These are phyloP conservation scores for Hypoxylon crocopeplum DNA, from an alignment of 495 filamentous ascomycete species.

Conservation along the genomic window DNA sequence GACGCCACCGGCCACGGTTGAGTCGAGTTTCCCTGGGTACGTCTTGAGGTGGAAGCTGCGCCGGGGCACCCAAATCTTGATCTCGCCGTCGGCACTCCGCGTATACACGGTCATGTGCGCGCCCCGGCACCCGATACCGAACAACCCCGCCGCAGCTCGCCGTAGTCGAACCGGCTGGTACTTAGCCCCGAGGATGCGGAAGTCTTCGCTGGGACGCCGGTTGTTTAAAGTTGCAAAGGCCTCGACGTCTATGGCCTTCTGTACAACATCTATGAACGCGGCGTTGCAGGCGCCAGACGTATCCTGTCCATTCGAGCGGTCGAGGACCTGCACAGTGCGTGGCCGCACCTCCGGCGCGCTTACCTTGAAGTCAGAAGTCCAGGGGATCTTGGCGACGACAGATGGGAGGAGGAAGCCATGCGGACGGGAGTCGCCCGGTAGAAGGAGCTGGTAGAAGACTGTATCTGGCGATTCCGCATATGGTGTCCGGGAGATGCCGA, in stretches of 20 bases:
- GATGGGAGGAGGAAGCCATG: constrained; percentile 44
- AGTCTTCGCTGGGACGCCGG: constrained; percentile 46
- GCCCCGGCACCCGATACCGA: constrained; percentile 80
- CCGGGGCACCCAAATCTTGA: constrained; percentile 78
- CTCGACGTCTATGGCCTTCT: constrained; percentile 31
- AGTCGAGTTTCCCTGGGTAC: constrained; percentile 78
- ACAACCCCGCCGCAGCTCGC: constrained; percentile 68
- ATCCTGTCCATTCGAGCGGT: constrained; percentile 23
- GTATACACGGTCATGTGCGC: constrained; percentile 77
- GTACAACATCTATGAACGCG: constrained; percentile 38
- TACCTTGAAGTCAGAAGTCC: constrained; percentile 45
- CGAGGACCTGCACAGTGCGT: constrained; percentile 37
- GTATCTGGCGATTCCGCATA: background rate
- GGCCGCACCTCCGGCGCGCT: constrained; percentile 19
- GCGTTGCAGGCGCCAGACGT: constrained; percentile 17
- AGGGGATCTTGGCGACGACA: constrained; percentile 47
- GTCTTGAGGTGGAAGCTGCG: constrained; percentile 72
- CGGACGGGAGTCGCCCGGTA: constrained; percentile 16
- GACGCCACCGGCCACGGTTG: constrained; percentile 80
- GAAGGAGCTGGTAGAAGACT: constrained; percentile 20
- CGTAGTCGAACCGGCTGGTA: constrained; percentile 59
- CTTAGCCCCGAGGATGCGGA: constrained; percentile 45
- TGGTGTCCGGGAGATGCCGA: constrained; percentile 8
- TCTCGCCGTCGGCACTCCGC: constrained; percentile 53
- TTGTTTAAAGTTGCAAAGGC: constrained; percentile 35